Percentiles rank a stretch among this genome's conserved stretches.
Evolutionary conservation across 345 rosid species (phyloP).

Genomic region (Citrus hindsii): DNA sequence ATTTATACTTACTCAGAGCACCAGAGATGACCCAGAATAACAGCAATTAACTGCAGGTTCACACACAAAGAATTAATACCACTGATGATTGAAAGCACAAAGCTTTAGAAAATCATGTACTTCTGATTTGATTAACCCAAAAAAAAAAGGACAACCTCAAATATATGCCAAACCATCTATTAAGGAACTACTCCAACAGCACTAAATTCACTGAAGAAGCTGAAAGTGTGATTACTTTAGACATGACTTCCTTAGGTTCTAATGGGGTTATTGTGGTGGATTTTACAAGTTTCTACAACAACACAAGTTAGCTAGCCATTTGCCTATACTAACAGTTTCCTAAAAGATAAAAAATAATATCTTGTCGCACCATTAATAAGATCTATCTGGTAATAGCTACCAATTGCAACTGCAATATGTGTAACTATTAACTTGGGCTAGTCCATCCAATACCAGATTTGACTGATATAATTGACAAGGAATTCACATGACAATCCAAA

Average conservation of each 20-base stretch:
- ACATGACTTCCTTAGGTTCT: neutral
- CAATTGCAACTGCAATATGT: neutral
- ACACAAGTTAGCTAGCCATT: neutral
- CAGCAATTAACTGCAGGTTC: constrained; percentile 69
- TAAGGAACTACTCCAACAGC: neutral
- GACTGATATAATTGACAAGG: neutral
- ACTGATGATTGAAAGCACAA: neutral
- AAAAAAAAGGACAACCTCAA: neutral
- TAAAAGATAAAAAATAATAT: neutral
- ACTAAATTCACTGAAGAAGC: neutral
- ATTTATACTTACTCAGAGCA: constrained; percentile 79
- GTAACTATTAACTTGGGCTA: neutral
- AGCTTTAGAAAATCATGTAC: neutral
- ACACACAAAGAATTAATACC: constrained; percentile 5
- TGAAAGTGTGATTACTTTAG: neutral
- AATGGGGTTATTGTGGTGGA: neutral
- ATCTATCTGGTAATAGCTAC: neutral
- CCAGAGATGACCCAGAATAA: constrained; percentile 92
- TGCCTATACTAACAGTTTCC: neutral
- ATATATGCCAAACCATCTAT: neutral
- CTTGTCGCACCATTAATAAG: neutral
- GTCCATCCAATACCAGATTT: neutral
- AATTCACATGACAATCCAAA: constrained; percentile 21
- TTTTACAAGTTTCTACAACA: neutral
- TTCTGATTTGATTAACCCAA: neutral